A percentile compares a stretch with the other conserved stretches of the same genome.
Evolutionary conservation across 1,139 yeast genomes (phyloP).

Genomic region (Kodamaea suecica): DNA sequence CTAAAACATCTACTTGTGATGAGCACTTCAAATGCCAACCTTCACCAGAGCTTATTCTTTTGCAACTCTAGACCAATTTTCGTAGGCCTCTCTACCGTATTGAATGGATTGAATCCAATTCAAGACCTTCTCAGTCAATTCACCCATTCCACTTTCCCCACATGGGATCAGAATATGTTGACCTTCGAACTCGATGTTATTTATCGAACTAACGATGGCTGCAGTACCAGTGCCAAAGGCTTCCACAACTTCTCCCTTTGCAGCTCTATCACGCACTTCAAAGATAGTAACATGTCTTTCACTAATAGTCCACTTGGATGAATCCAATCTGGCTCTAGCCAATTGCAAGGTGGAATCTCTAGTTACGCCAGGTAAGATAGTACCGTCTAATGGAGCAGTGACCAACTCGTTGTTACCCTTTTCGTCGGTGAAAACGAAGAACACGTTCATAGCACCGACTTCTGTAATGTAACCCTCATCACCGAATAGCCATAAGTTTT

Average conservation of each 20-base stretch:
- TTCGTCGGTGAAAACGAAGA: slow-evolving; percentile 72
- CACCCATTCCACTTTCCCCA: slow-evolving; percentile 27
- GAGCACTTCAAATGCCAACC: no score
- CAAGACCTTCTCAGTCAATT: slow-evolving; percentile 27
- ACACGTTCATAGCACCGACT: slow-evolving; percentile 96
- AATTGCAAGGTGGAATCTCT: slow-evolving; percentile 82
- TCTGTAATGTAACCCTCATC: slow-evolving; percentile 87
- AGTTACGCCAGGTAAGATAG: slow-evolving; percentile 94
- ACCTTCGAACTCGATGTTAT: slow-evolving; percentile 31
- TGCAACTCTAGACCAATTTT: slow-evolving; percentile 18
- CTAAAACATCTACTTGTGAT: no score
- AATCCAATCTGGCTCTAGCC: slow-evolving; percentile 69
- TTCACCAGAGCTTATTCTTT: no score
- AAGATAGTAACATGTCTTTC: slow-evolving; percentile 37
- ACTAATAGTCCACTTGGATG: slow-evolving; percentile 56
- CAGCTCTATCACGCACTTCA: slow-evolving; percentile 33
- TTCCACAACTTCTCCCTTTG: slow-evolving; percentile 36
- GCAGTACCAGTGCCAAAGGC: slow-evolving; percentile 46
- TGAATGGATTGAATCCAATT: slow-evolving; percentile 31
- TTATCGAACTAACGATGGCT: slow-evolving; percentile 38
- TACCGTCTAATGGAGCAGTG: slow-evolving; percentile 96
- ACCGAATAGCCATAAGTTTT: slow-evolving; percentile 94
- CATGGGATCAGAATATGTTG: slow-evolving; percentile 31
- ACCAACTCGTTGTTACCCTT: slow-evolving; percentile 88
- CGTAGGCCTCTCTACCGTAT: slow-evolving; percentile 27